Evolutionary conservation across 1,284 basidiomycete genomes (phyloP), one percentile per base, ranked within the genome.

Genomic region (Apiotrichum veenhuisii): DNA sequence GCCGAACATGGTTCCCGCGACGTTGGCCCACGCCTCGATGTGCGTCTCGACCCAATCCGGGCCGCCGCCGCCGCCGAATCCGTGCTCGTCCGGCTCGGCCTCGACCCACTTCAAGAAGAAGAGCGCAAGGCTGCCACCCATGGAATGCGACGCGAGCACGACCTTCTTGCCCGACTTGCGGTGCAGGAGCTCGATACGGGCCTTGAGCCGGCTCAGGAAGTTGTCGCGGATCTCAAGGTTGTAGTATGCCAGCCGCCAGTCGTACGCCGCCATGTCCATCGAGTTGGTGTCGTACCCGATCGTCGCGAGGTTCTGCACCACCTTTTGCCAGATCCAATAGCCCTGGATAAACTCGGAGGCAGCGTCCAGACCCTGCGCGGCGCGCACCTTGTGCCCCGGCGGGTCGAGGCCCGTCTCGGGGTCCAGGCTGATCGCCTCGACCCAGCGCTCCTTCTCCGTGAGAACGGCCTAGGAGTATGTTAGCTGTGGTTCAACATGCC

Each of bases 271-370:
- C 44, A 95, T 82, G 62, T 87, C 82, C 59, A 96, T 80, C 63
- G 92, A 93, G 68, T 94, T 91, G 3, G 89, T 89, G 67, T 95
- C 91, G 68, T 96, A 96, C 66, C 88, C 88, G 22, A 95, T 82
- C 1, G 87, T 89, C 0, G 94, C 92, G 1, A 98, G 81, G 69
- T 97, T 97, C 75, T 97, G 73, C 14, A 98, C 86, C 54, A 97
- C 89, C 77, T 94, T 94, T 4, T 88, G 88, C 92, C 93, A 97
- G 62, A 96, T 87, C 93, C 93, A 96, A 74, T 92, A 97, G 5
- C 91, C 91, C 70, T 89, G 87, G 55, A 97, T 87, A 71, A 98
- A 96, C 68, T 85, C 90, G 64, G 87, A 91, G 62, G 82, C 82
- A 0, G 82, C 83, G 52, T 81, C 81, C 0, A 81, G 64, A 0